A percentile compares a stretch with the other conserved stretches of the same genome.
phyloP scores from a whole-genome alignment of 2,329 filamentous ascomycete species.

The Sarocladium oryzae region DNA sequence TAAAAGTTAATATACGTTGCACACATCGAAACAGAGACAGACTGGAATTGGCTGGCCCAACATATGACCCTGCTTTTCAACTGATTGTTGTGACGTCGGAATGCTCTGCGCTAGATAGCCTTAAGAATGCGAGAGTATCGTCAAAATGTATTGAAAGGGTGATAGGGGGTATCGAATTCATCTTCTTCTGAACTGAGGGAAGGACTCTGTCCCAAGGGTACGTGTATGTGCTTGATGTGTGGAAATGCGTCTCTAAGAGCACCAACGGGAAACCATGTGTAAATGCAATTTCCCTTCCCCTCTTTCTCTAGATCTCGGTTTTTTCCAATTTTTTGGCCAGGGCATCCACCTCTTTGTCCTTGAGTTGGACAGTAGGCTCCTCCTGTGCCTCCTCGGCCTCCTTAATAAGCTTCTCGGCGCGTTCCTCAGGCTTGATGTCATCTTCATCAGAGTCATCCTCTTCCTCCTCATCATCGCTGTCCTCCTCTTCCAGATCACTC shows the following conservation, averaged over 20 bases:
- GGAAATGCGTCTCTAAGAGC: not conserved
- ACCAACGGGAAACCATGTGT: slow-evolving; percentile 14
- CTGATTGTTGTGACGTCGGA: no score
- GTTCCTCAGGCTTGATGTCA: slow-evolving; percentile 53
- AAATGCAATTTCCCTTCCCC: slow-evolving; percentile 17
- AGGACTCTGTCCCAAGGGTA: not conserved
- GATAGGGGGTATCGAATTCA: slow-evolving; percentile 8
- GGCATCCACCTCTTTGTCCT: slow-evolving; percentile 75
- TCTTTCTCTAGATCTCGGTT: slow-evolving; percentile 45
- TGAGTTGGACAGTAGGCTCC: slow-evolving; percentile 62
- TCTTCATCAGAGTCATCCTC: slow-evolving; percentile 64
- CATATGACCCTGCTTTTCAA: no score
- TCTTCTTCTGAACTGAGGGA: slow-evolving; percentile 1
- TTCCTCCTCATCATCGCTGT: slow-evolving; percentile 62
- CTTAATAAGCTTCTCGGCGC: slow-evolving; percentile 62
- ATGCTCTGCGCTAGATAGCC: no score
- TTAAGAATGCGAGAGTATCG: no score
- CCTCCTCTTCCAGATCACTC: slow-evolving; percentile 76
- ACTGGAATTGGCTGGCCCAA: no score
- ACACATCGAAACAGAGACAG: no score
- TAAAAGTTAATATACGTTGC: no score
- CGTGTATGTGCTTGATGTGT: not conserved
- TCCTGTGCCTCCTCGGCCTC: slow-evolving; percentile 67
- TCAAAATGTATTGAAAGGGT: not conserved
- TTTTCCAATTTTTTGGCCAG: slow-evolving; percentile 71